Evolutionary conservation across 1,284 basidiomycete species (phyloP), one percentile per base, ranked within the genome.

Genomic region (Taiwanofungus camphoratus): DNA sequence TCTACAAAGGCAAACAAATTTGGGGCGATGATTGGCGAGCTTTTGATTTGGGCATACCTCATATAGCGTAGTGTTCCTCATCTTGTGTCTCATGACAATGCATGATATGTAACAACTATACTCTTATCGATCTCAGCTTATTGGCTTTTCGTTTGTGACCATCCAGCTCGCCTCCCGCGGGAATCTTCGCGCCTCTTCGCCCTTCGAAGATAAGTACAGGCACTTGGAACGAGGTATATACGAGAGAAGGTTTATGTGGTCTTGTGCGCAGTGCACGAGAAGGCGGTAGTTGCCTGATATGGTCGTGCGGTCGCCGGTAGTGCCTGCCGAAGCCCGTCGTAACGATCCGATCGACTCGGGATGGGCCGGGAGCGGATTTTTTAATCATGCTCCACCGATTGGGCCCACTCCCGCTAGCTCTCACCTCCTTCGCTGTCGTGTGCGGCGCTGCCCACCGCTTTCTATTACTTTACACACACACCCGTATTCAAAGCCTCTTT

Each of bases 1-100:
- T 24, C 62, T 70, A n/a, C 58, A 55, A 4, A 48, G 44, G 18
- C 52, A 53, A n/a, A n/a, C n/a, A n/a, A n/a, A n/a, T n/a, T n/a
- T n/a, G 33, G 13, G 7, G 16, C 18, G 33, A 20, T 12, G 36
- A 23, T 4, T 27, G 36, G 12, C 32, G 32, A 11, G 32, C 18
- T 34, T 39, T 21, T 30, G 29, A 20, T n/a, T n/a, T n/a, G n/a
- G n/a, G n/a, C n/a, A n/a, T n/a, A n/a, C n/a, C n/a, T n/a, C n/a
- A n/a, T n/a, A n/a, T n/a, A n/a, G n/a, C n/a, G 26, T n/a, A 29
- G 8, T 29, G 26, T 9, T n/a, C n/a, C 8, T n/a, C n/a, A 8
- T n/a, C 26, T n/a, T 29, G 26, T n/a, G 26, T 29, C 8, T 29
- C 26, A n/a, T 29, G 8, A 29, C n/a, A 9, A 9, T 29, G n/a